Evolutionary conservation across 192 early-diverging fungal genomes (phyloP).

Genomic region (Coemansia sp.): DNA sequence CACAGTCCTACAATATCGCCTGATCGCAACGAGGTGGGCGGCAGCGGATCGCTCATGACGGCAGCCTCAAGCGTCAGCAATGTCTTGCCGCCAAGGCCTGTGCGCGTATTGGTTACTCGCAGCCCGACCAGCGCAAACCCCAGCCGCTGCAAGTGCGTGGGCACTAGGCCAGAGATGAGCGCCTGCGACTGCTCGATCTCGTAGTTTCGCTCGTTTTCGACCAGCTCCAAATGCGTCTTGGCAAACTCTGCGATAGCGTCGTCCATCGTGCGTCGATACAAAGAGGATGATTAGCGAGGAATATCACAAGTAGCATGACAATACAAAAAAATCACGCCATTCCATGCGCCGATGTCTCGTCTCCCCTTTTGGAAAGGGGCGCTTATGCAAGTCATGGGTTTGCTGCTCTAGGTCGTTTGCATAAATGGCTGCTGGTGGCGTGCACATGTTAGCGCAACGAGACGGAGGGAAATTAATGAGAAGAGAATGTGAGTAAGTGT

Average conservation of each 20-base stretch:
- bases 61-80: conserved; percentile 69
- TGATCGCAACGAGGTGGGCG: conserved; percentile 61
- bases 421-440: neutral
- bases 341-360: neutral
- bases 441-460: neutral
- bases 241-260: conserved; percentile 13
- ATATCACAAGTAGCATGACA: too few species aligned
- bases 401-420: neutral
- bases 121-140: conserved; percentile 67
- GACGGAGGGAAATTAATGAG: too few species aligned
- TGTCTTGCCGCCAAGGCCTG: conserved; percentile 71
- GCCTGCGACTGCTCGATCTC: conserved; percentile 42
- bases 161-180: conserved; percentile 47
- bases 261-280: neutral
- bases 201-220: conserved; percentile 60
- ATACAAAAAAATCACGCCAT: too few species aligned
- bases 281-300: too few species aligned
- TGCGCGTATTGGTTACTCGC: conserved; percentile 62
- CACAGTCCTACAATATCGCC: conserved; percentile 77
- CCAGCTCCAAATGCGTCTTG: conserved; percentile 53
- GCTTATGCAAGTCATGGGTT: neutral
- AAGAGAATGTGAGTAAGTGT: neutral
- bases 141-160: conserved; percentile 66
- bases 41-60: conserved; percentile 59
- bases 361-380: neutral